A percentile compares a stretch with the other conserved stretches of the same genome.
Evolutionary conservation across 805 yeast species (phyloP).

Genomic region (Metschnikowia aberdeeniae): DNA sequence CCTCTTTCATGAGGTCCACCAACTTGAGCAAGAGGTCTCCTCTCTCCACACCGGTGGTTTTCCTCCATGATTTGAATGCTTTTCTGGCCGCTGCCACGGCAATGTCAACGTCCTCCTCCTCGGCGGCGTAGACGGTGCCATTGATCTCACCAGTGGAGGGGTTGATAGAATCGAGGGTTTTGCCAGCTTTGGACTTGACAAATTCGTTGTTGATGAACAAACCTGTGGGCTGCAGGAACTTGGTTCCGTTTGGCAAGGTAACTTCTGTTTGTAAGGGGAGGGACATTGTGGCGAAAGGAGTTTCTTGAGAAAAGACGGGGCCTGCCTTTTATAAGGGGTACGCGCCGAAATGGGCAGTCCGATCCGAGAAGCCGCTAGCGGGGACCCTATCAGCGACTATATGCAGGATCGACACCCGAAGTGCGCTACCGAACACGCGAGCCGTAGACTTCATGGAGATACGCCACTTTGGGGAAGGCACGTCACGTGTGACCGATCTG

Average conservation of each 20-base stretch:
- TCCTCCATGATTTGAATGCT: constrained; percentile 46
- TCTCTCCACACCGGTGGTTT: constrained; percentile 41
- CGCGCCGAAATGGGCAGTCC: neutral
- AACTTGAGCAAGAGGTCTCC: constrained; percentile 34
- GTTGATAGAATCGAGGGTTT: constrained; percentile 39
- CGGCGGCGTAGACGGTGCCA: constrained; percentile 40
- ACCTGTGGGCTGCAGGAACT: constrained; percentile 56
- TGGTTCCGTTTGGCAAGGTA: constrained; percentile 47
- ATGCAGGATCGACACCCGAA: neutral
- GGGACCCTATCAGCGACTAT: neutral
- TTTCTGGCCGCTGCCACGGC: constrained; percentile 38
- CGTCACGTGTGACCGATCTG: neutral
- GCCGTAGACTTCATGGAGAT: too few species aligned
- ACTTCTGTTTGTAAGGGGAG: constrained; percentile 36
- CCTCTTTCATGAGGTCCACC: constrained; percentile 32
- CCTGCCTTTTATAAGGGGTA: neutral
- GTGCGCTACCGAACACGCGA: neutral
- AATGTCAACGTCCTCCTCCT: constrained; percentile 38
- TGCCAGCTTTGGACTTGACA: constrained; percentile 17
- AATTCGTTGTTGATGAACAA: constrained; percentile 54
- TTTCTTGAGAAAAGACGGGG: neutral
- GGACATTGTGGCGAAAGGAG: constrained; percentile 22
- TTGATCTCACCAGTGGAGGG: constrained; percentile 43
- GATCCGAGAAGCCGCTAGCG: constrained; percentile 1
- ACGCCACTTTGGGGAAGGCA: too few species aligned